Evolutionary conservation across 106 monocot species (phyloP), one percentile per base, ranked within the genome.

Genomic region (Platanthera guangdongensis): DNA sequence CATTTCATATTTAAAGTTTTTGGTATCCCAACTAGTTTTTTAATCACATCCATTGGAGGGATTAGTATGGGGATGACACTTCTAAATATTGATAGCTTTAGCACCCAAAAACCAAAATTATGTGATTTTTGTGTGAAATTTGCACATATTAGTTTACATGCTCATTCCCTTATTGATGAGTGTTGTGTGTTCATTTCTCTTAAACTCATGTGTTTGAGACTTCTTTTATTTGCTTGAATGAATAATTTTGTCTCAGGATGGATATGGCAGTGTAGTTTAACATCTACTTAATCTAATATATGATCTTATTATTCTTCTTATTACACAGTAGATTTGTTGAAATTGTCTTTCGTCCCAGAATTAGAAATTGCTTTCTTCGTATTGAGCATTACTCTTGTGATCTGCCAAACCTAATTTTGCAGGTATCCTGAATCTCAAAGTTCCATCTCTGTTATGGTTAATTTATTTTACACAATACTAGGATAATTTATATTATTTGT

Each of bases 331-430:
- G 89, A 75, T 83, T 91, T 60, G 84, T 97, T 13, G 78, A 32
- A 0, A 50, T 75, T 75, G 65, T 86, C 59, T 93, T 73, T 89
- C 93, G 93, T 51, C 73, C 85, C 2, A 89, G 83, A 83, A 93
- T 80, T 51, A 90, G 80, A 79, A 77, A 91, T 83, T 73, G 60
- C 48, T 47, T 91, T 63, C 80, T 91, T 21, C 51, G 73, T 47
- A 82, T 91, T 76, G 96, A 97, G 80, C 52, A 86, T 59, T 97
- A 89, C 76, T 97, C 89, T 76, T 97, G 96, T 79, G 91, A 89
- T 30, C 85, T 89, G 64, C 93, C 93, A 78, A 97, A 97, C 84
- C 93, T 93, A 74, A 83, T 84, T 53, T 85, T 97, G 79, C 96
- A 97, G 82, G 96, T 88, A 67, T 79, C 57, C 8, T 70, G 18